phyloP scores from a whole-genome alignment of 257 asterid species.

The Cynanchum wilfordii region DNA sequence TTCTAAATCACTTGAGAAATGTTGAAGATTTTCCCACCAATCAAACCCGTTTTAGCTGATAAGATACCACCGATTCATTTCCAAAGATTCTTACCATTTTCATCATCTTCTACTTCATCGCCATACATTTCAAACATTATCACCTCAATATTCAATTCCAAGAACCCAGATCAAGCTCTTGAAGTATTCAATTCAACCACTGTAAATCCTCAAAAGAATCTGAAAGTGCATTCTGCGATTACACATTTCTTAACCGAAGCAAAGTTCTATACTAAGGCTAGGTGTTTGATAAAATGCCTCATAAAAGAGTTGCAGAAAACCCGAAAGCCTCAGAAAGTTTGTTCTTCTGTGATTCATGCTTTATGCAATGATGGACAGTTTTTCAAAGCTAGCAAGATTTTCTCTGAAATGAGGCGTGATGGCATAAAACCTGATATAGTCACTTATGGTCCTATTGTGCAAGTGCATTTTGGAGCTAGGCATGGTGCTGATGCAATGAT shows the following conservation, averaged over 20 bases:
- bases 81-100: slow-evolving; percentile 2
- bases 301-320: slow-evolving; percentile 39
- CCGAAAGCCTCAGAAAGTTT: slow-evolving; percentile 43
- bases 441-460: slow-evolving; percentile 41
- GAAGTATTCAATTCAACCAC: slow-evolving; percentile 49
- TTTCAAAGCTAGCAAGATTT: slow-evolving; percentile 63
- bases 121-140: slow-evolving; percentile 38
- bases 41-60: not conserved
- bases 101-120: slow-evolving; percentile 24
- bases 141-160: slow-evolving; percentile 47
- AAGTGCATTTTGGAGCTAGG: slow-evolving; percentile 40
- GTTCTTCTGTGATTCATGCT: slow-evolving; percentile 48
- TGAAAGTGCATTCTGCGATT: slow-evolving; percentile 52
- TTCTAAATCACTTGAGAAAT: slow-evolving; percentile 4
- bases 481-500: slow-evolving; percentile 43
- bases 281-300: slow-evolving; percentile 77
- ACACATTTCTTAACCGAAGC: slow-evolving; percentile 26
- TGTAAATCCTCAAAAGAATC: slow-evolving; percentile 37
- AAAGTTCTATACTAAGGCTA: slow-evolving; percentile 45
- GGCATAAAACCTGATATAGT: slow-evolving; percentile 36
- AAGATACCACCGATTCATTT: not conserved
- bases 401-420: slow-evolving; percentile 44
- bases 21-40: slow-evolving; percentile 15
- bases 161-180: slow-evolving; percentile 45
- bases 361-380: slow-evolving; percentile 48